Conservation (phyloP, 2,329 filamentous ascomycete genomes). For the Phialophora expanda region DNA sequence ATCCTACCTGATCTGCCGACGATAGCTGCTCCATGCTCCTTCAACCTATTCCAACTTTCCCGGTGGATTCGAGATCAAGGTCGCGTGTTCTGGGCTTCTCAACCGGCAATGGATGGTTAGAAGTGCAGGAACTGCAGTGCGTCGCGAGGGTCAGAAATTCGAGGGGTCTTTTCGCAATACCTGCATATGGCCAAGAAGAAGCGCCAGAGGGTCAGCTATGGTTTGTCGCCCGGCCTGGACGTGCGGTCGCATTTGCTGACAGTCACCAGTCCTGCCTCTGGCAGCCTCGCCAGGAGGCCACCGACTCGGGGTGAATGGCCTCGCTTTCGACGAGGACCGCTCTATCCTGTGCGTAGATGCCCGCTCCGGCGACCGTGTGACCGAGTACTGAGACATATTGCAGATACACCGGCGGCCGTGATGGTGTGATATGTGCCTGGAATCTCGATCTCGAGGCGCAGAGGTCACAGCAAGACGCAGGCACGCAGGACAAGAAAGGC, state of each 20-base stretch:
- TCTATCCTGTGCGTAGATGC: conserved; percentile 75
- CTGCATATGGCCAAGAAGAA: conserved; percentile 67
- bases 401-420: conserved; percentile 93
- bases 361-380: conserved; percentile 19
- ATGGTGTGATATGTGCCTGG: conserved; percentile 96
- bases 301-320: conserved; percentile 90
- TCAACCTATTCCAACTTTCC: conserved; percentile 15
- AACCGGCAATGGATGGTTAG: conserved; percentile 27
- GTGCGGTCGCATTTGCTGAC: conserved; percentile 16
- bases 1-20: conserved; percentile 27
- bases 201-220: conserved; percentile 73
- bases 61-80: conserved; percentile 4
- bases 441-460: conserved; percentile 75
- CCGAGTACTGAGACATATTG: conserved; percentile 32
- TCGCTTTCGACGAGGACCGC: conserved; percentile 81
- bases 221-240: conserved; percentile 50
- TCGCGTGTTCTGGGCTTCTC: conserved; percentile 7
- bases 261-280: conserved; percentile 68
- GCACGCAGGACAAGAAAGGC: conserved; percentile 40
- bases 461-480: conserved; percentile 20
- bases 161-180: conserved; percentile 14
- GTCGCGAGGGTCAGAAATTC: conserved; percentile 16
- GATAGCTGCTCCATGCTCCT: conserved; percentile 17
- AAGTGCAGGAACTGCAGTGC: conserved; percentile 8
- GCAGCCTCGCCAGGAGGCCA: conserved; percentile 80